Base-by-base conservation (phyloP, 257 asterid genomes). In the Nicotiana attenuata region DNA sequence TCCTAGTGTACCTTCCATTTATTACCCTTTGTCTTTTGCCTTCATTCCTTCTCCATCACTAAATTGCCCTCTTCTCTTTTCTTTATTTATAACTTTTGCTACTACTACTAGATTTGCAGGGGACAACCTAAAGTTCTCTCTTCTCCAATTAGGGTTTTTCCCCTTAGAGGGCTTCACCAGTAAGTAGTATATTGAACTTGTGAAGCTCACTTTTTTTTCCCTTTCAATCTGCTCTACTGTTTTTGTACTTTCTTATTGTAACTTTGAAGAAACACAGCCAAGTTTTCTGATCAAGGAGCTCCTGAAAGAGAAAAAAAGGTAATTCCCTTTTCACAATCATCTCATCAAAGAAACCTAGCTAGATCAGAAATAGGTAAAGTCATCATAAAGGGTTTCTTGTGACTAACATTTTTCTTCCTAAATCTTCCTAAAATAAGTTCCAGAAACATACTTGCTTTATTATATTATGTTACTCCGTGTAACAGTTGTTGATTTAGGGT, bases 21-120 rank as follows among this genome's bases (percentile, higher is more conserved):
- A 89, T 88, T 88, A 83, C 78, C 85, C 78, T 83, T 85, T 92
- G 93, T 91, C 97, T 91, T 90, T 91, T 88, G 89, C 93, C 85
- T 89, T 90, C 93, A 87, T 88, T 89, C 92, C 78, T 73, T 79
- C 88, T 73, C 89, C 85, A 89, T 90, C 91, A 89, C 89, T 87
- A 87, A 85, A 86, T 89, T 84, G 89, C 87, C 87, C 84, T 83
- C 84, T 64, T 24, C n/a, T 61, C 82, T 45, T 60, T 75, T 80
- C 52, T 80, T 11, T 79, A 61, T 79, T 35, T 56, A 61, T 80
- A 61, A 79, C 41, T 61, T 61, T 79, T 63, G 31, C 65, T 52
- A 3, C 76, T n/a, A 22, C 68, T 77, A 76, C 87, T 82, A 82
- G 80, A 87, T 82, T 84, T 82, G 83, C 81, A 82, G 86, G 83